Evolutionary conservation across 148 eudicot genomes (phyloP), one percentile per base, ranked within the genome.

Genomic region (Beta vulgaris): DNA sequence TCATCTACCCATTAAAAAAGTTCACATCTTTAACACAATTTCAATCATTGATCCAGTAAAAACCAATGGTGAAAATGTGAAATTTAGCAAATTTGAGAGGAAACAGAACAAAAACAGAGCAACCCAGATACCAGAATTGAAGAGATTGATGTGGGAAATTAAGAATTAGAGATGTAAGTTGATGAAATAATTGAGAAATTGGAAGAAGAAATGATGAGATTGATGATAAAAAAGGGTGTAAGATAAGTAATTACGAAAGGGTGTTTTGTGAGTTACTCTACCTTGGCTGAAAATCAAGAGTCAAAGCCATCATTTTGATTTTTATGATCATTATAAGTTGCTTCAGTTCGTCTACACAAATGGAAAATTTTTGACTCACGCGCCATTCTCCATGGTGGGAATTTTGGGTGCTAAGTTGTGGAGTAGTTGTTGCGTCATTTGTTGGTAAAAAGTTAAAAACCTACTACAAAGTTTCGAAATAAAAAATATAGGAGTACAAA

Each of bases 211-310:
- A 49, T 74, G 4, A 59, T 59, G 64, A 79, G 69, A 39, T 51
- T 36, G 37, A 36, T 37, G 19, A 72, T 55, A 19, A 42, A 34
- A n/a, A 69, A 55, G 58, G 57, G 71, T 78, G 44, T 71, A 49
- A 63, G 55, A 49, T 42, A 71, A 71, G 75, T 32, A 78, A 71
- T 28, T 71, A 34, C 16, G 53, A 44, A 43, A 69, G 37, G 67
- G 61, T 76, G 66, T 71, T 62, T 80, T 76, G 53, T 54, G 73
- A 18, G 54, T 80, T 76, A 76, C 83, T 80, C 79, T 1, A 75
- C 51, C 77, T 67, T 31, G 42, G 40, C 11, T 16, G 64, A 19
- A 59, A 72, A 76, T 59, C 59, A 75, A 69, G 32, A 54, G 49
- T 53, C 73, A 64, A 61, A 64, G 34, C 35, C 68, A 76, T 71